A percentile compares a stretch with the other conserved stretches of the same genome.
phyloP scores from a whole-genome alignment of 2,329 filamentous ascomycete species.

The Aspergillus glaucus region DNA sequence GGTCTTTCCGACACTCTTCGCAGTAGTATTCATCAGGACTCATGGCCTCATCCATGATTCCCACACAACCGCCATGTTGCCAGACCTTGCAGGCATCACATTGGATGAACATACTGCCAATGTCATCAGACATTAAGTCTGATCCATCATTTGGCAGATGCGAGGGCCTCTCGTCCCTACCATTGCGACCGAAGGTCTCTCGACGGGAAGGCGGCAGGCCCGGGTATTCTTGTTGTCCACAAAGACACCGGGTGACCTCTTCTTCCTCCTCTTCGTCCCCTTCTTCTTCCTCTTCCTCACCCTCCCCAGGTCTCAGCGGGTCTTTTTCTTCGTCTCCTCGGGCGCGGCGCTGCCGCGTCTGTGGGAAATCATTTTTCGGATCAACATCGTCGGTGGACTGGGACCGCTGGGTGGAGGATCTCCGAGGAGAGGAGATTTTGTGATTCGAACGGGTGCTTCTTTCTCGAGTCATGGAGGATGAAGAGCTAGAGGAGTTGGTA shows the following conservation, averaged over 20 bases:
- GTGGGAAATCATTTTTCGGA: constrained; percentile 55
- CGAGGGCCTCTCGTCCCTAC: constrained; percentile 54
- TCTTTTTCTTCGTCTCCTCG: constrained; percentile 61
- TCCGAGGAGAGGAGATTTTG: constrained; percentile 66
- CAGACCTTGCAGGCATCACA: constrained; percentile 97
- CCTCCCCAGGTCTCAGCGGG: constrained; percentile 33
- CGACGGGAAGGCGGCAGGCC: constrained; percentile 62
- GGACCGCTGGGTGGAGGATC: constrained; percentile 59
- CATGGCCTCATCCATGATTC: constrained; percentile 88
- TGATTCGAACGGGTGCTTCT: constrained; percentile 65
- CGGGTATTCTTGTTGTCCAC: constrained; percentile 89
- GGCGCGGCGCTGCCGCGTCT: constrained; percentile 70
- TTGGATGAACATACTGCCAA: constrained; percentile 93
- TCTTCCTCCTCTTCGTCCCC: constrained; percentile 74
- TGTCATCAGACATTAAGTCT: constrained; percentile 65
- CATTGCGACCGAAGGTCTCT: constrained; percentile 48
- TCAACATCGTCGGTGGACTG: constrained; percentile 52
- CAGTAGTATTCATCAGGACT: constrained; percentile 98
- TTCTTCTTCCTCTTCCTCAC: constrained; percentile 50
- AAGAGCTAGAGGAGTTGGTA: constrained; percentile 70
- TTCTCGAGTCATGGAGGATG: constrained; percentile 65
- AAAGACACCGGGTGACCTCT: constrained; percentile 92
- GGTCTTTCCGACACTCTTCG: constrained; percentile 84
- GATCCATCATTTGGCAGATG: constrained; percentile 55
- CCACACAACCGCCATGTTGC: constrained; percentile 97